Percentiles rank a stretch among this genome's conserved stretches.
These are phyloP conservation scores for Trichoderma endophyticum DNA, from an alignment of 2,329 filamentous ascomycete genomes.

Conservation along the genomic window DNA sequence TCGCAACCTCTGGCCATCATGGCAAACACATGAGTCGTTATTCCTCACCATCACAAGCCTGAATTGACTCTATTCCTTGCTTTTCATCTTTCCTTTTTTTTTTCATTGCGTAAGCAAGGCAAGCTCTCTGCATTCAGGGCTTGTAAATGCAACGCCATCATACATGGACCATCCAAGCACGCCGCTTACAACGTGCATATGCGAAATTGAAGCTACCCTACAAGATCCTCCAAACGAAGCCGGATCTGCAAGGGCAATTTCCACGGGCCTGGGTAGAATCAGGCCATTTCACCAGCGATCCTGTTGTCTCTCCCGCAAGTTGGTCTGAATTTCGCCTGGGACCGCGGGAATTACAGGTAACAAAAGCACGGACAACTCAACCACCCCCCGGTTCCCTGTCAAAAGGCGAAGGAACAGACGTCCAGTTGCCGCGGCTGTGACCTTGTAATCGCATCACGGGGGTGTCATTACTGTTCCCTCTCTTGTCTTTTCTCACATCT, in stretches of 20 bases:
- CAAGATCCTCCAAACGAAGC: not conserved
- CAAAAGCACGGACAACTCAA: not conserved
- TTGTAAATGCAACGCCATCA: not conserved
- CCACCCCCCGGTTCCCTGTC: not conserved
- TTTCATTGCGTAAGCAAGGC: not conserved
- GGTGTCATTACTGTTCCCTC: not conserved
- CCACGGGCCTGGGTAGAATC: not conserved
- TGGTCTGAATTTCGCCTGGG: not conserved
- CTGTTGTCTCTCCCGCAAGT: not conserved
- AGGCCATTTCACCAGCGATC: constrained; percentile 2
- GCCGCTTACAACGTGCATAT: not conserved
- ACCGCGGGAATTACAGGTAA: not conserved
- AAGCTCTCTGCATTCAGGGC: not conserved
- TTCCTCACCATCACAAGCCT: not conserved
- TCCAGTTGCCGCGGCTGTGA: not conserved
- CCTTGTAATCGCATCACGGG: not conserved
- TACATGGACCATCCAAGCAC: not conserved
- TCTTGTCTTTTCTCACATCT: not conserved
- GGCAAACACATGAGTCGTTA: not conserved
- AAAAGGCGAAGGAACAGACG: not conserved
- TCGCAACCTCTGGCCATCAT: not conserved
- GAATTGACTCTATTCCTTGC: not conserved
- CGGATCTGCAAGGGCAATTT: constrained; percentile 2
- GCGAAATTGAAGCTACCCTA: constrained; percentile 6
- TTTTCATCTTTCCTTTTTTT: not conserved